Evolutionary conservation across 176 grass and related monocot genomes (phyloP), one percentile per base, ranked within the genome.

Genomic region (Dendrocalamus sinicus): DNA sequence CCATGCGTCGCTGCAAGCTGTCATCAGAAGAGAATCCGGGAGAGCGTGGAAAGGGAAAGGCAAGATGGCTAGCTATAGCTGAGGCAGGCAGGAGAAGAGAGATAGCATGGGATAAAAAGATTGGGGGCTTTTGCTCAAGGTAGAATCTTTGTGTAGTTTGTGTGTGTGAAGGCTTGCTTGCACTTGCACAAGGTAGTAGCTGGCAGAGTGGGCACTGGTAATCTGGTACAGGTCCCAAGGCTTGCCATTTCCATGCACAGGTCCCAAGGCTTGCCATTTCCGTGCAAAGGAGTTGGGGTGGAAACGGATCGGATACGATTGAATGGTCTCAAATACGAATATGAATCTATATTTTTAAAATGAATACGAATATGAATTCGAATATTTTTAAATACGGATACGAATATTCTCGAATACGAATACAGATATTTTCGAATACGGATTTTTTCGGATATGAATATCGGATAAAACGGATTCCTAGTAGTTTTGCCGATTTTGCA

Each of bases 101-200:
- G 52, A 35, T 16, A 3, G 41, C 13, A 40, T 28, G 58, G 83
- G 75, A 91, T 82, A 58, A 88, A 88, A 91, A 94, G 83, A 57
- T 62, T 2, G 35, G 24, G 46, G 45, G 75, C 82, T 91, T 94
- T 94, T 65, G 3, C 60, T 70, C 73, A 48, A 74, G 28, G 61
- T 14, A 64, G 61, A 30, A 64, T 64, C 23, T 62, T 26, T 63
- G 11, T 62, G 23, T 28, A 8, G 60, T 28, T 62, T 2, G 23
- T 22, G 55, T 9, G 54, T 8, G 20, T 22, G 52, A 55, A 55
- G 52, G 52, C 52, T 8, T 39, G 52, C 52, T 8, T 39, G 40
- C 15, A 5, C 4, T 4, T 12, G 51, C 51, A n/a, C 7, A n/a
- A 76, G 52, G 9, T 23, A 32, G 44, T 45, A 45, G 35, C 47